Percentiles rank a stretch among this genome's conserved stretches.
Conservation (phyloP, 2,329 filamentous ascomycete species). For the Trichoderma arundinaceum region DNA sequence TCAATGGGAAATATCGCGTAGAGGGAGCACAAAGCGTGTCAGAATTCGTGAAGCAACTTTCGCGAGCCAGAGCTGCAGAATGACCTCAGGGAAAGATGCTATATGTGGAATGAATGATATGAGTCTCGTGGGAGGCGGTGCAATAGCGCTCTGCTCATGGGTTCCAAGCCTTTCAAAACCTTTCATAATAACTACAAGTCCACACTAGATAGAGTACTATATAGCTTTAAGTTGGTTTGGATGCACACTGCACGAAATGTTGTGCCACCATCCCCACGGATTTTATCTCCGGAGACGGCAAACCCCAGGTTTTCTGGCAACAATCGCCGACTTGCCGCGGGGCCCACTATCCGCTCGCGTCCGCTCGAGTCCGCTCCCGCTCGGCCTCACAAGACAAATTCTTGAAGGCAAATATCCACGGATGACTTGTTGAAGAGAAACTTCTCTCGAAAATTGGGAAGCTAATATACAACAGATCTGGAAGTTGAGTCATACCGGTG, state of each 20-base stretch:
- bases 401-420: neutral
- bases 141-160: neutral
- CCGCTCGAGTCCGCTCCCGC: conserved; percentile 15
- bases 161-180: neutral
- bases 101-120: neutral
- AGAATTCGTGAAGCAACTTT: neutral
- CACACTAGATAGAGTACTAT: no score
- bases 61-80: neutral
- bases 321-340: conserved; percentile 1
- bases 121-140: no score
- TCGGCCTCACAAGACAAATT: neutral
- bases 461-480: neutral
- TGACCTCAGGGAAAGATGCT: neutral
- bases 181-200: no score
- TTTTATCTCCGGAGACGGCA: conserved; percentile 2
- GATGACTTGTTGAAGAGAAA: neutral
- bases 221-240: no score
- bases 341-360: conserved; percentile 21
- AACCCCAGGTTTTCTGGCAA: neutral
- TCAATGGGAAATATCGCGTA: neutral
- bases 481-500: conserved; percentile 18
- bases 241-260: no score
- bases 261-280: neutral
- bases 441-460: neutral
- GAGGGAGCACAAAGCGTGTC: neutral